Evolutionary conservation across 2,329 filamentous ascomycete species (phyloP), one percentile per base, ranked within the genome.

Genomic region (Hymenoscyphus salicellus): DNA sequence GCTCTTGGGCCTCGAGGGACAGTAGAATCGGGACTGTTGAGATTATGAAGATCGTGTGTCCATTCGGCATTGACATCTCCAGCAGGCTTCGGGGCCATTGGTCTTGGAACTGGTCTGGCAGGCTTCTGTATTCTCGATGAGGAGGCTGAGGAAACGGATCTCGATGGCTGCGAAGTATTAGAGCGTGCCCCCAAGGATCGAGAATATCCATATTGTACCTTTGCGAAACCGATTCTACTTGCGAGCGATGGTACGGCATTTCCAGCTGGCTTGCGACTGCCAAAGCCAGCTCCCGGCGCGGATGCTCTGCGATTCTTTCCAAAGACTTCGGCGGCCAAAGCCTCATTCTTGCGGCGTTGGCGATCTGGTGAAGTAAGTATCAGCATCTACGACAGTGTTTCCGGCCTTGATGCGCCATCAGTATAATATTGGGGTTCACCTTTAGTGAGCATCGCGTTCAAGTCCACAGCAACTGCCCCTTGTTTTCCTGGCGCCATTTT

Each of bases 271-370:
- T 80, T 85, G 64, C 79, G 74, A 65, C 77, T 82, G 55, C 78
- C 77, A 6, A 74, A 70, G 33, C 75, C 77, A 63, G 76, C 74
- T 33, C 84, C 83, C 46, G 87, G 79, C 14, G 79, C 83, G 73
- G 84, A 89, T 61, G 83, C 77, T 70, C 88, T 85, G 64, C 83
- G 79, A 62, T 77, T 78, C 73, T 85, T 84, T 70, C 85, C 85
- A 70, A 93, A 88, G 73, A 93, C 91, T 73, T 85, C 82, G 71
- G 89, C 83, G 36, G 90, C 90, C n/a, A 92, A 84, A 3, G 80
- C 82, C 74, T 91, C 86, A 71, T 89, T 88, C 79, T 87, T 88
- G 79, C 89, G 89, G 75, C 87, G 86, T 75, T 90, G 83, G 66
- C 89, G 88, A 65, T 75, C 75, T 76, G 41, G 11, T 20, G 20